A percentile compares a stretch with the other conserved stretches of the same genome.
These are phyloP conservation scores for Magnolia kwangsiensis DNA, from an alignment of 164 flowering plant genomes.

Conservation along the genomic window DNA sequence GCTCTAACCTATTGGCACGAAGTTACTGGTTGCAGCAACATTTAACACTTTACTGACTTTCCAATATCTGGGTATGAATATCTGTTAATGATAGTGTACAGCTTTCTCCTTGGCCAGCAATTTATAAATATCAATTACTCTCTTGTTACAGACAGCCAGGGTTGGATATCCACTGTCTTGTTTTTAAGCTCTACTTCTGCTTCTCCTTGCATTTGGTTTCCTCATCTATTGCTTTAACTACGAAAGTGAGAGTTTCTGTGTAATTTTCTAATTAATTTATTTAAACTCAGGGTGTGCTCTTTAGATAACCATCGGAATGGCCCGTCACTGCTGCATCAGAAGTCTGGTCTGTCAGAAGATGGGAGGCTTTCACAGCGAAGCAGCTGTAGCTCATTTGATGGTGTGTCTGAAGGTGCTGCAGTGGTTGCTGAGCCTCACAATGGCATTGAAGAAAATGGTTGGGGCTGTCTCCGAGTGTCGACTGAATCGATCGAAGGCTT, in stretches of 20 bases:
- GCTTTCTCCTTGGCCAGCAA: too few relatives aligned
- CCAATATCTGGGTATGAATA: too few relatives aligned
- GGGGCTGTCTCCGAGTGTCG: constrained; percentile 26
- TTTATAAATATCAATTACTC: background rate
- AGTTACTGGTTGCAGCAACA: too few relatives aligned
- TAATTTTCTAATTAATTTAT: background rate
- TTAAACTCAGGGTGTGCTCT: constrained; percentile 31
- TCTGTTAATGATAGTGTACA: too few relatives aligned
- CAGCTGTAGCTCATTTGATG: constrained; percentile 36
- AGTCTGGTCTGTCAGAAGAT: constrained; percentile 40
- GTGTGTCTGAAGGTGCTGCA: constrained; percentile 23
- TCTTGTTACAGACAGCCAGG: too few relatives aligned
- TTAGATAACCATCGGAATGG: constrained; percentile 28
- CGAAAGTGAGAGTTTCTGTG: background rate
- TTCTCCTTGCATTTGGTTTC: background rate
- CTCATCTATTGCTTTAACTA: background rate
- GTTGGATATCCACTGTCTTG: too few relatives aligned
- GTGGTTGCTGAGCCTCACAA: constrained; percentile 21
- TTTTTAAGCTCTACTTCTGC: background rate
- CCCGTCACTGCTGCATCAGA: constrained; percentile 25
- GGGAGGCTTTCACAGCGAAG: constrained; percentile 28
- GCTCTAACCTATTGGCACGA: too few relatives aligned
- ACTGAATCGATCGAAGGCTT: constrained; percentile 30
- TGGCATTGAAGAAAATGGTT: constrained; percentile 30
- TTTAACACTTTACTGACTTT: too few relatives aligned